Percentiles rank a stretch among this genome's conserved stretches.
Evolutionary conservation across 2,329 filamentous ascomycete species (phyloP).

Genomic region (Pseudocercospora vitis): DNA sequence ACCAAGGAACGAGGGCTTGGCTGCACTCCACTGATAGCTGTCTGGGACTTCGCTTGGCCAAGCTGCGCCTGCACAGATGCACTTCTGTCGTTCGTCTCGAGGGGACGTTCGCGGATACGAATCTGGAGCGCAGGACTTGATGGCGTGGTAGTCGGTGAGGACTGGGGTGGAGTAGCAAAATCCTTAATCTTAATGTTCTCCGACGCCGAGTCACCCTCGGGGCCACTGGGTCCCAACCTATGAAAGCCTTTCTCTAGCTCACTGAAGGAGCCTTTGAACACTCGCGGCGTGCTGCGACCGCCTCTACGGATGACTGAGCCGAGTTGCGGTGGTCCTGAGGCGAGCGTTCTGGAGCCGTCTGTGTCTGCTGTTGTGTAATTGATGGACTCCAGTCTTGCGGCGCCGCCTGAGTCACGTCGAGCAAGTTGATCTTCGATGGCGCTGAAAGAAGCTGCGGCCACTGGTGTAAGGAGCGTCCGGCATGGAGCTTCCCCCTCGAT

Average conservation of each 20-base stretch:
- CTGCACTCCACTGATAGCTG: slow-evolving; percentile 7
- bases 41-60: slow-evolving; percentile 20
- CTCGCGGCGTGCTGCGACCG: slow-evolving; percentile 23
- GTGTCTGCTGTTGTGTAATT: slow-evolving; percentile 16
- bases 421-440: slow-evolving; percentile 24
- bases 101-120: background rate
- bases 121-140: slow-evolving; percentile 23
- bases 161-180: slow-evolving; percentile 14
- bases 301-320: slow-evolving; percentile 16
- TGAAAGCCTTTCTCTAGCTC: slow-evolving; percentile 27
- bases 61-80: slow-evolving; percentile 12
- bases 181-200: slow-evolving; percentile 9
- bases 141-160: slow-evolving; percentile 13
- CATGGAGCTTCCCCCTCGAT: background rate
- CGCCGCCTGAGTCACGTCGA: slow-evolving; percentile 20
- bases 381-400: slow-evolving; percentile 18
- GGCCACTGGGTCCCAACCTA: slow-evolving; percentile 19
- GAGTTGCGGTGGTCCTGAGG: slow-evolving; percentile 9
- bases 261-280: slow-evolving; percentile 32
- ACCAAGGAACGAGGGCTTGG: background rate
- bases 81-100: background rate
- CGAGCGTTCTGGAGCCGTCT: background rate
- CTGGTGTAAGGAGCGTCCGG: too few relatives aligned
- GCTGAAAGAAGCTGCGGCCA: slow-evolving; percentile 22
- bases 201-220: slow-evolving; percentile 1